Evolutionary conservation across 73 alveolate genomes (phyloP).

Genomic region (Tetrahymena elliotti): DNA sequence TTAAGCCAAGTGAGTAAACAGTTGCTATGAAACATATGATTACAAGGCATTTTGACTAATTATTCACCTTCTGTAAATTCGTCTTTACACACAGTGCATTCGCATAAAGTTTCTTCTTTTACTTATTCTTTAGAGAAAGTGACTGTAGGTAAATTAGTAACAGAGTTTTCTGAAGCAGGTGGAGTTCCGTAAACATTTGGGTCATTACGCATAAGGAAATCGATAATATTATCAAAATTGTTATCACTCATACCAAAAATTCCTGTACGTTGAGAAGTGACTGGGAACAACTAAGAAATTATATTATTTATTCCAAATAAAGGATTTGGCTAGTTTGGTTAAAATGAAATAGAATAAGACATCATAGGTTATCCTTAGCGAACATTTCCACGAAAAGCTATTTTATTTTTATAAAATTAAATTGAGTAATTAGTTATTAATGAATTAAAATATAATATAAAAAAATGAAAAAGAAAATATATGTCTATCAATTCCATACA

Average conservation of each 20-base stretch:
- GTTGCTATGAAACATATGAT: slow-evolving; percentile 68
- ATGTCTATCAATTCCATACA: too few relatives aligned
- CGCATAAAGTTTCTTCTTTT: slow-evolving; percentile 10
- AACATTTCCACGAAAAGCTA: neutral
- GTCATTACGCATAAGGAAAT: slow-evolving; percentile 57
- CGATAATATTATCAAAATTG: slow-evolving; percentile 52
- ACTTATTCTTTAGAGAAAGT: slow-evolving; percentile 48
- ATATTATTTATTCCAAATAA: neutral
- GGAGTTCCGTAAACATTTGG: slow-evolving; percentile 79
- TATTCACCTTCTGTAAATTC: slow-evolving; percentile 53
- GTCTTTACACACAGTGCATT: slow-evolving; percentile 71
- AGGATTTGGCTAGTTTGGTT: neutral
- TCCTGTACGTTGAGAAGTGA: neutral
- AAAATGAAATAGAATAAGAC: neutral
- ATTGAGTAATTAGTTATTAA: too few relatives aligned
- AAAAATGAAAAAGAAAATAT: too few relatives aligned
- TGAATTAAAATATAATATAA: too few relatives aligned
- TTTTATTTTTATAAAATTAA: too few relatives aligned
- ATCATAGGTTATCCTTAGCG: neutral
- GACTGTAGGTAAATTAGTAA: slow-evolving; percentile 14
- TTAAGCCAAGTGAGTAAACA: slow-evolving; percentile 87
- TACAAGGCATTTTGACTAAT: slow-evolving; percentile 69
- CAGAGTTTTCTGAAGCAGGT: slow-evolving; percentile 63
- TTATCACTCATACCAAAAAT: neutral
- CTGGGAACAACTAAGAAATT: neutral